Conservation (phyloP, 331 rosid genomes). For the Acacia concinna region DNA sequence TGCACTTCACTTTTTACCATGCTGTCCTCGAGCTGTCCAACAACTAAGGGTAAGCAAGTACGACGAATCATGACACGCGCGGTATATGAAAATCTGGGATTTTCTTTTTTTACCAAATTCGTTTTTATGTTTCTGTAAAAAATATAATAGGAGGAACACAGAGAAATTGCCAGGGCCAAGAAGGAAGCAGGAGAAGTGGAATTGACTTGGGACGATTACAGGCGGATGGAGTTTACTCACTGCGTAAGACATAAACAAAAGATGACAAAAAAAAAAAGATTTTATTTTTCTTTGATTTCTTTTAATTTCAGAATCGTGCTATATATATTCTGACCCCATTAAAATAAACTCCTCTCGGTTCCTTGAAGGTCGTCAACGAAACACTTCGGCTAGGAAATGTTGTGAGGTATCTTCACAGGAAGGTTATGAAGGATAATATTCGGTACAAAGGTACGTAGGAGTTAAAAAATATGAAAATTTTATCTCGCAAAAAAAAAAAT, state of each 20-base stretch:
- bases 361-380: conserved; percentile 82
- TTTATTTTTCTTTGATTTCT: neutral
- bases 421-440: conserved; percentile 72
- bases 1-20: conserved; percentile 74
- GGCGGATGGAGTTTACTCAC: conserved; percentile 90
- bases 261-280: neutral
- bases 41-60: conserved; percentile 60
- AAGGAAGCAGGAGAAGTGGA: conserved; percentile 65
- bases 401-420: conserved; percentile 96
- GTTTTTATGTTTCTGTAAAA: neutral
- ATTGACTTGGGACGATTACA: conserved; percentile 92
- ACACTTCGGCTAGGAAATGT: conserved; percentile 93
- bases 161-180: conserved; percentile 64
- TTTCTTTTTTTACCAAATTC: neutral
- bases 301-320: neutral
- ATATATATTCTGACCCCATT: neutral
- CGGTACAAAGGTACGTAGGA: conserved; percentile 69
- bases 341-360: neutral
- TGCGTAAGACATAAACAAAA: conserved; percentile 58
- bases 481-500: neutral
- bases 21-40: conserved; percentile 66
- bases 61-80: neutral
- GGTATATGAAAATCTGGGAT: neutral
- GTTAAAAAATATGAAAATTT: neutral
- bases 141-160: conserved; percentile 71